Percentiles rank a stretch among this genome's conserved stretches.
Conservation (phyloP, 371 early-diverging fungal species). For the Syncephalis fuscata region DNA sequence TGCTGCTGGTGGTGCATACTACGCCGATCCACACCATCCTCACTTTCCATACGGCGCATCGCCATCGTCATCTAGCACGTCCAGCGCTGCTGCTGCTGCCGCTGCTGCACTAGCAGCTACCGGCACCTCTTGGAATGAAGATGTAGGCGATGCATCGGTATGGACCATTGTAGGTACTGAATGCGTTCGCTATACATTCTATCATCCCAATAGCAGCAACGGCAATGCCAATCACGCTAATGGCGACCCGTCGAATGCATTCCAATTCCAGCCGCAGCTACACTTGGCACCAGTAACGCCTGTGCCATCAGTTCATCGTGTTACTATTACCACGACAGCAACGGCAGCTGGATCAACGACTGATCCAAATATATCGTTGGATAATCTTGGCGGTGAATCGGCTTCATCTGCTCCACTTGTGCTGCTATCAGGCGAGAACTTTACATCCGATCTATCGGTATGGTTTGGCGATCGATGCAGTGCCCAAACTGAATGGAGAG, state of each 20-base stretch:
- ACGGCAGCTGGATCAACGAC: slow-evolving; percentile 12
- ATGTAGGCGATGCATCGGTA: slow-evolving; percentile 70
- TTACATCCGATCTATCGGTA: slow-evolving; percentile 42
- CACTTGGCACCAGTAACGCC: slow-evolving; percentile 10
- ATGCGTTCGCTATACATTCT: slow-evolving; percentile 58
- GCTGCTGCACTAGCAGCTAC: background rate
- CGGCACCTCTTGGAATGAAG: slow-evolving; percentile 42
- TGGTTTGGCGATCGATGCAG: slow-evolving; percentile 47
- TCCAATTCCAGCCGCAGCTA: slow-evolving; percentile 6
- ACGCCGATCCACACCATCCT: background rate
- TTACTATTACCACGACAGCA: slow-evolving; percentile 8
- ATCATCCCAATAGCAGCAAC: slow-evolving; percentile 25
- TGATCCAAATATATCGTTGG: slow-evolving; percentile 4
- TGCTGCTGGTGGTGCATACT: no score
- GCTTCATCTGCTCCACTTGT: slow-evolving; percentile 8
- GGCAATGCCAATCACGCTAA: slow-evolving; percentile 13
- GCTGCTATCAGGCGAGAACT: slow-evolving; percentile 28
- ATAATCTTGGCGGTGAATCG: background rate
- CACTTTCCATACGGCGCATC: background rate
- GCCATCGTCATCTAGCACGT: no score
- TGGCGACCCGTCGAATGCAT: slow-evolving; percentile 6
- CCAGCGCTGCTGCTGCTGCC: no score
- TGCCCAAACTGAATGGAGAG: slow-evolving; percentile 27
- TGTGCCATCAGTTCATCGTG: slow-evolving; percentile 8
- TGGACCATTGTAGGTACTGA: slow-evolving; percentile 84